These are phyloP conservation scores for Clarireedia monteithiana DNA, from an alignment of 2,329 filamentous ascomycete genomes.

Conservation along the genomic window DNA sequence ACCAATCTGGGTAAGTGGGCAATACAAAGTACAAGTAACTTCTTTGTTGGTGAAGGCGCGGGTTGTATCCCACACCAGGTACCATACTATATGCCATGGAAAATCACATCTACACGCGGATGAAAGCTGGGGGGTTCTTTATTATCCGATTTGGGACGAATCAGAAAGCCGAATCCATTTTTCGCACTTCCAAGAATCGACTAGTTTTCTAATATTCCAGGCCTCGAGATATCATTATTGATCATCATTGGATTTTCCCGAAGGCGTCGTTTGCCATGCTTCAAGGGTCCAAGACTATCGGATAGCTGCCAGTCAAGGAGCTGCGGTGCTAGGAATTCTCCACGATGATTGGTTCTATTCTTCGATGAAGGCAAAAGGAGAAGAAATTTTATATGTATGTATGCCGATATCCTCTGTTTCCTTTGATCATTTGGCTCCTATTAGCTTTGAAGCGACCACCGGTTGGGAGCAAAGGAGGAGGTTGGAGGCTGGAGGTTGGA, in stretches of 20 bases:
- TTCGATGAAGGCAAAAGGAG: background rate
- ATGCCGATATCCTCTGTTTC: background rate
- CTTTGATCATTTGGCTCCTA: too few relatives aligned
- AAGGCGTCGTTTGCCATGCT: constrained; percentile 1
- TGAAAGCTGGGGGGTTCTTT: background rate
- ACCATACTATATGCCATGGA: background rate
- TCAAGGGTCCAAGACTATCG: constrained; percentile 6
- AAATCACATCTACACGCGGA: background rate
- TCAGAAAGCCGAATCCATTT: background rate
- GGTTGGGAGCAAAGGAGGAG: too few relatives aligned
- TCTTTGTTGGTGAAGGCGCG: too few relatives aligned
- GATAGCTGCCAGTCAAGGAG: background rate
- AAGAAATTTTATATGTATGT: background rate
- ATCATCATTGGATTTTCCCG: constrained; percentile 4
- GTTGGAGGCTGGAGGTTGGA: too few relatives aligned
- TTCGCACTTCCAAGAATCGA: background rate
- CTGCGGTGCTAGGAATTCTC: background rate
- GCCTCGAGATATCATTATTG: constrained; percentile 9
- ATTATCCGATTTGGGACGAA: constrained; percentile 8
- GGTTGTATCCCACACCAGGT: too few relatives aligned
- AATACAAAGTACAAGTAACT: too few relatives aligned
- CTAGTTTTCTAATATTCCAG: background rate
- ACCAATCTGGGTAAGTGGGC: too few relatives aligned
- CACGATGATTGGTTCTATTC: background rate
- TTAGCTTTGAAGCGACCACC: too few relatives aligned